Evolutionary conservation across 2,329 filamentous ascomycete species (phyloP).

Genomic region (Ophiostoma perfectum): DNA sequence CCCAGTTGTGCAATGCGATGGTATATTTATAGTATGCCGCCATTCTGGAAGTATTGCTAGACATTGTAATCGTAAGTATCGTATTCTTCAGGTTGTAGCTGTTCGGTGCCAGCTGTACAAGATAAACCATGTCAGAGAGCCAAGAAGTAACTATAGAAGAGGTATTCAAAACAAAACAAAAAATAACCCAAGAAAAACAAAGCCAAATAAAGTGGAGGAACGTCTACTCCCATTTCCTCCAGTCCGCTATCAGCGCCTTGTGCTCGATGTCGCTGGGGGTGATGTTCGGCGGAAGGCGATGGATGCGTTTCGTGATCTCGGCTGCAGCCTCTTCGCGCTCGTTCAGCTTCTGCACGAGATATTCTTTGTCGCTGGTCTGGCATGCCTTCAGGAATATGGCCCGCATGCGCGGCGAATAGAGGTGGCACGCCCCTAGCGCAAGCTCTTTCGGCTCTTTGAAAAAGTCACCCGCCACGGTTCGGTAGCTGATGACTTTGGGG

Average conservation of each 20-base stretch:
- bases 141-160: too few relatives aligned
- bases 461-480: slow-evolving; percentile 59
- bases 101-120: too few relatives aligned
- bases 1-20: too few relatives aligned
- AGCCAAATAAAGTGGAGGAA: too few relatives aligned
- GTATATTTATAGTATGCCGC: too few relatives aligned
- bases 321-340: slow-evolving; percentile 57
- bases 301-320: slow-evolving; percentile 52
- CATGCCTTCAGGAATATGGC: slow-evolving; percentile 64
- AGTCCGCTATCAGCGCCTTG: slow-evolving; percentile 50
- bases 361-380: slow-evolving; percentile 58
- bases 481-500: slow-evolving; percentile 50
- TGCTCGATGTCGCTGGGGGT: slow-evolving; percentile 38
- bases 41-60: too few relatives aligned
- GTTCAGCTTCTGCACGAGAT: slow-evolving; percentile 52
- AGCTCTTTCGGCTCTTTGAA: slow-evolving; percentile 55
- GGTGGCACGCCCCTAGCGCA: slow-evolving; percentile 57
- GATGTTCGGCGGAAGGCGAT: slow-evolving; percentile 29
- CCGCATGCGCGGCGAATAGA: slow-evolving; percentile 78
- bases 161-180: too few relatives aligned
- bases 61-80: too few relatives aligned
- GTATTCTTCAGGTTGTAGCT: too few relatives aligned
- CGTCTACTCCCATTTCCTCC: slow-evolving; percentile 52
- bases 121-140: too few relatives aligned
- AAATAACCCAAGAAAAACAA: too few relatives aligned